Percentiles rank a stretch among this genome's conserved stretches.
Evolutionary conservation across 257 asterid genomes (phyloP).

Genomic region (Euphrasia confusa): DNA sequence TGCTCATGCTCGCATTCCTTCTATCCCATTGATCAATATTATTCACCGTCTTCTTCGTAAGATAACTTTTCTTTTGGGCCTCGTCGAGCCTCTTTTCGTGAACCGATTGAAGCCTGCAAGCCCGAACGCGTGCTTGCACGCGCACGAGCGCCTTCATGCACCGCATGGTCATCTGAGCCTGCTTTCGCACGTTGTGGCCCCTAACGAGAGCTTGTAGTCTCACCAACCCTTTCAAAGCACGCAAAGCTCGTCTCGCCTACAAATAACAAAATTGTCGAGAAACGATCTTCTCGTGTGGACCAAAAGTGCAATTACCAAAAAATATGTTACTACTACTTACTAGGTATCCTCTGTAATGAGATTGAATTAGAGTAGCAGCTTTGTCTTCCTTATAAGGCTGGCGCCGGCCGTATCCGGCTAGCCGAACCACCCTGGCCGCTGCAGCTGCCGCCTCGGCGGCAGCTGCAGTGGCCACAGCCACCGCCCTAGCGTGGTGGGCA

Average conservation of each 20-base stretch:
- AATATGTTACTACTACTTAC: constrained; percentile 29
- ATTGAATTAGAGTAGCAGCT: constrained; percentile 68
- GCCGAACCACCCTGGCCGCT: constrained; percentile 76
- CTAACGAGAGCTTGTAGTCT: constrained; percentile 93
- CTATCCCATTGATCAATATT: constrained; percentile 38
- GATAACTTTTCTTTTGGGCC: constrained; percentile 32
- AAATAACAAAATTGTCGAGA: neutral
- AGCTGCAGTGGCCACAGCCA: constrained; percentile 84
- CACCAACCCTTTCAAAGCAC: constrained; percentile 85
- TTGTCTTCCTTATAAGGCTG: constrained; percentile 59
- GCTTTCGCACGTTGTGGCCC: constrained; percentile 90
- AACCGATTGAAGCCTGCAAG: constrained; percentile 57
- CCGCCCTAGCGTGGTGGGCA: constrained; percentile 65
- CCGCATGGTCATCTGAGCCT: constrained; percentile 93
- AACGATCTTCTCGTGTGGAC: no score
- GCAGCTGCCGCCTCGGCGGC: constrained; percentile 90
- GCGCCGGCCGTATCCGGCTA: constrained; percentile 62
- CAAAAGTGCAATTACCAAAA: neutral
- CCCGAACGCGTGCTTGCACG: constrained; percentile 81
- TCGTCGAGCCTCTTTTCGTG: constrained; percentile 48
- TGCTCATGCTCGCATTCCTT: constrained; percentile 43
- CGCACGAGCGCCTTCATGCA: constrained; percentile 96
- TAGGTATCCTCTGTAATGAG: constrained; percentile 86
- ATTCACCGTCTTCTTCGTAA: constrained; percentile 34
- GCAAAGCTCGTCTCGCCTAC: constrained; percentile 84